A percentile compares a stretch with the other conserved stretches of the same genome.
These are phyloP conservation scores for Leavenworthia alabamica DNA, from an alignment of 345 rosid species.

Conservation along the genomic window DNA sequence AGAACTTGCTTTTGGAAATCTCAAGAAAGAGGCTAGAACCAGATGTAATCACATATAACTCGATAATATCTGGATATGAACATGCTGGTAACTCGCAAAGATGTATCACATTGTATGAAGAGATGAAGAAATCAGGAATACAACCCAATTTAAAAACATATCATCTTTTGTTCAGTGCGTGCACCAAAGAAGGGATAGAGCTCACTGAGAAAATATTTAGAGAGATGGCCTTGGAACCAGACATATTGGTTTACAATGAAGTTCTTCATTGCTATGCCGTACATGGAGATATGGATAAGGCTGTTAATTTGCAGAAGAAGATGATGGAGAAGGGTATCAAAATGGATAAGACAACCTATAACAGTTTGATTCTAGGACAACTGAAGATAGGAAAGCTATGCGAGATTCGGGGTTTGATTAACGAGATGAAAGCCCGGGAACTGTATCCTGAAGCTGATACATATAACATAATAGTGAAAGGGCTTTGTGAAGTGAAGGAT, in stretches of 20 bases:
- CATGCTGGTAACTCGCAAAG: slow-evolving; percentile 39
- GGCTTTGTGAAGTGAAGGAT: slow-evolving; percentile 45
- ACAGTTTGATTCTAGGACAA: slow-evolving; percentile 57
- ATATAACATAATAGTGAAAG: slow-evolving; percentile 51
- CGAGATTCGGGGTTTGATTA: slow-evolving; percentile 38
- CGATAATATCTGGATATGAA: slow-evolving; percentile 62
- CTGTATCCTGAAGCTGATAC: slow-evolving; percentile 61
- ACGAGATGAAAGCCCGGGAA: slow-evolving; percentile 48
- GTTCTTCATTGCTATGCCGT: slow-evolving; percentile 48
- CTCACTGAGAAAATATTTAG: slow-evolving; percentile 41
- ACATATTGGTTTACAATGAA: slow-evolving; percentile 45
- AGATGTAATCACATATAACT: slow-evolving; percentile 66
- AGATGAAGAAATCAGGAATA: slow-evolving; percentile 52
- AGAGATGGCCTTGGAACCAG: slow-evolving; percentile 64
- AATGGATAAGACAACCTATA: slow-evolving; percentile 56
- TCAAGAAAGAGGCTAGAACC: slow-evolving; percentile 43
- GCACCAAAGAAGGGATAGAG: slow-evolving; percentile 42
- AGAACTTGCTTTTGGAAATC: slow-evolving; percentile 50
- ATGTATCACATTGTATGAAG: slow-evolving; percentile 58
- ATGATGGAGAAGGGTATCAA: slow-evolving; percentile 48
- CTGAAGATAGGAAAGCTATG: slow-evolving; percentile 41
- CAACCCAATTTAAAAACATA: slow-evolving; percentile 52
- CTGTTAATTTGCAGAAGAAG: slow-evolving; percentile 37
- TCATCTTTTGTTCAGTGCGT: slow-evolving; percentile 49
- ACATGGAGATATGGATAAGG: slow-evolving; percentile 48